Evolutionary conservation across 2,329 filamentous ascomycete species (phyloP).

Genomic region (Fusarium avenaceum): DNA sequence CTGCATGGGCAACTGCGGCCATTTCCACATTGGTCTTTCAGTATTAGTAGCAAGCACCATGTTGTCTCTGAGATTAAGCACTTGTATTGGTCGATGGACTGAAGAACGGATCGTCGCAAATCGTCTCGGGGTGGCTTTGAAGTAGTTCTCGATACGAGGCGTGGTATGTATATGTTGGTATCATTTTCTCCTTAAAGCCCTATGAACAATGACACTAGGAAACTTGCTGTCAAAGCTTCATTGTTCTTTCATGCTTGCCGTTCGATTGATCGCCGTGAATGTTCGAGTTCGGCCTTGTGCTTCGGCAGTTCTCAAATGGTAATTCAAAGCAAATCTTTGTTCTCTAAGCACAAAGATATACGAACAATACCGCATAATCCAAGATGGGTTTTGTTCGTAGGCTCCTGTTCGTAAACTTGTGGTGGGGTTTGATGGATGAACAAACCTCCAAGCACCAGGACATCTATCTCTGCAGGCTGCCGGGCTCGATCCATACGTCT

Average conservation of each 20-base stretch:
- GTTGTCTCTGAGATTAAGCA: not conserved
- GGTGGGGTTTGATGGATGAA: not conserved
- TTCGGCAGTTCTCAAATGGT: not conserved
- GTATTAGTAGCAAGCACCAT: not conserved
- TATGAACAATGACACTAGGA: slow-evolving; percentile 14
- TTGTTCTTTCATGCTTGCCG: slow-evolving; percentile 13
- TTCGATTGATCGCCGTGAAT: slow-evolving; percentile 3
- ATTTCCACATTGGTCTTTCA: not conserved
- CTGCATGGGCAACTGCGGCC: not conserved
- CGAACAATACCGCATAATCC: not conserved
- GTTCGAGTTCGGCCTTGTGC: slow-evolving; percentile 9
- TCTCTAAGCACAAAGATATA: not conserved
- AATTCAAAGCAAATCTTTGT: slow-evolving; percentile 15
- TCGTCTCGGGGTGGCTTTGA: slow-evolving; percentile 4
- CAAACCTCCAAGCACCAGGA: not conserved
- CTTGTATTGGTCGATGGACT: not conserved
- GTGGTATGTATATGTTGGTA: not conserved
- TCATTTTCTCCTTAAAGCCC: slow-evolving; percentile 11
- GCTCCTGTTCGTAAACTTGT: not conserved
- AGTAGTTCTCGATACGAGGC: slow-evolving; percentile 13
- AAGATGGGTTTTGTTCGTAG: not conserved
- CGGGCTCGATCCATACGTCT: not conserved
- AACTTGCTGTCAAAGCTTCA: slow-evolving; percentile 1
- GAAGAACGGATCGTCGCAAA: not conserved
- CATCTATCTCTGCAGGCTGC: not conserved